Percentiles rank a stretch among this genome's conserved stretches.
Evolutionary conservation across 352 stramenopile genomes (phyloP).

Genomic region (Phytophthora gonapodyides): DNA sequence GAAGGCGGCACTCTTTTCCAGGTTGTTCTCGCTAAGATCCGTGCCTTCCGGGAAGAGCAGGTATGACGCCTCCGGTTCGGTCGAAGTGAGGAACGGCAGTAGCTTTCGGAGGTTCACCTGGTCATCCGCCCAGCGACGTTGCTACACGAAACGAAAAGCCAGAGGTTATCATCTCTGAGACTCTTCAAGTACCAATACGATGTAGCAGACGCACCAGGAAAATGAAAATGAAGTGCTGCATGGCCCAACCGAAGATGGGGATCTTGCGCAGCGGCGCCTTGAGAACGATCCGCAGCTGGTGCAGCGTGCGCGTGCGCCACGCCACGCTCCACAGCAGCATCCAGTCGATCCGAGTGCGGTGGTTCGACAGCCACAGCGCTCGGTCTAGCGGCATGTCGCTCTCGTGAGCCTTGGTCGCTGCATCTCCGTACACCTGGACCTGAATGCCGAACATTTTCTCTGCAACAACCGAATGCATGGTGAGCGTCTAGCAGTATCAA

Average conservation of each 20-base stretch:
- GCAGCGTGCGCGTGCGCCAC: conserved; percentile 53
- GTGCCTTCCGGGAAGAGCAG: conserved; percentile 86
- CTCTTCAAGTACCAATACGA: not conserved
- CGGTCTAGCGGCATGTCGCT: conserved; percentile 49
- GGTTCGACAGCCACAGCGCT: conserved; percentile 78
- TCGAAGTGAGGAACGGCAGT: conserved; percentile 54
- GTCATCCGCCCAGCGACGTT: conserved; percentile 70
- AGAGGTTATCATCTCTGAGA: not conserved
- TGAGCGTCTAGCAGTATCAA: conserved; percentile 32
- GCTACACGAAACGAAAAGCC: conserved; percentile 24
- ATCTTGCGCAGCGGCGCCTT: conserved; percentile 75
- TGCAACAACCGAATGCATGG: conserved; percentile 19
- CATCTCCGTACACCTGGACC: conserved; percentile 62
- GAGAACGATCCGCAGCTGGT: conserved; percentile 71
- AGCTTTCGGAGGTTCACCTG: conserved; percentile 54
- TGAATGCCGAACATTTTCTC: conserved; percentile 70
- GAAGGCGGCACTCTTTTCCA: conserved; percentile 66
- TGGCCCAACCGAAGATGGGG: conserved; percentile 85
- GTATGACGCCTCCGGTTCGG: conserved; percentile 64
- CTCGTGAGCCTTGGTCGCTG: conserved; percentile 59
- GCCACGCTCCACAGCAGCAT: conserved; percentile 83
- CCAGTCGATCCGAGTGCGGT: conserved; percentile 86
- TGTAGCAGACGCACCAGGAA: conserved; percentile 51
- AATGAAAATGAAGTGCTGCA: conserved; percentile 88
- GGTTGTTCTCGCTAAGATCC: conserved; percentile 67